phyloP scores from a whole-genome alignment of 2,329 filamentous ascomycete species.

The Mycosphaerella sp. region DNA sequence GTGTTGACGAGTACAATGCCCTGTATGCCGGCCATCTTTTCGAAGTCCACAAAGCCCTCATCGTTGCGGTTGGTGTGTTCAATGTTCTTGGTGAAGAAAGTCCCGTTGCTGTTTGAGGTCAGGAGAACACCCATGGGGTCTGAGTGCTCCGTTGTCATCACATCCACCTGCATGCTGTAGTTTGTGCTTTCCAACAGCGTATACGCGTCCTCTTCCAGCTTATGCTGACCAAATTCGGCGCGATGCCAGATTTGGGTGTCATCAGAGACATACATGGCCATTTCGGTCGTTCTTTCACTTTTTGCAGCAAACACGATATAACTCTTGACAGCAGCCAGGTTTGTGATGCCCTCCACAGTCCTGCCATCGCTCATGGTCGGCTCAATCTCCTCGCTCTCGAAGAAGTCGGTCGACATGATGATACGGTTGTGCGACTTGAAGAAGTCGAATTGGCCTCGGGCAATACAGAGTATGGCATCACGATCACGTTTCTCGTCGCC shows the following conservation, averaged over 20 bases:
- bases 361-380: slow-evolving; percentile 67
- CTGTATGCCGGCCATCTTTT: slow-evolving; percentile 86
- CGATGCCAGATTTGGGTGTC: slow-evolving; percentile 84
- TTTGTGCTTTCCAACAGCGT: slow-evolving; percentile 94
- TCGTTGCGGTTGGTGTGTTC: slow-evolving; percentile 84
- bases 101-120: slow-evolving; percentile 95
- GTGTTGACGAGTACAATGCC: slow-evolving; percentile 86
- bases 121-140: slow-evolving; percentile 76
- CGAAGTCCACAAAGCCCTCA: slow-evolving; percentile 79
- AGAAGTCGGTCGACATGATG: slow-evolving; percentile 76
- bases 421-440: slow-evolving; percentile 70
- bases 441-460: slow-evolving; percentile 63
- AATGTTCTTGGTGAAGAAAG: slow-evolving; percentile 86
- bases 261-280: slow-evolving; percentile 82
- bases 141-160: slow-evolving; percentile 56
- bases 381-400: slow-evolving; percentile 59
- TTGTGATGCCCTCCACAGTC: slow-evolving; percentile 71
- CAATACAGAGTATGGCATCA: slow-evolving; percentile 72
- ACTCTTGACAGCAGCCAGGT: slow-evolving; percentile 75
- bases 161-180: slow-evolving; percentile 95
- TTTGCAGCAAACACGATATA: slow-evolving; percentile 79
- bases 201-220: slow-evolving; percentile 77
- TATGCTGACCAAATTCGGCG: slow-evolving; percentile 81
- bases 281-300: slow-evolving; percentile 74
- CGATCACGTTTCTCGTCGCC: slow-evolving; percentile 59